Evolutionary conservation across 164 flowering plant genomes (phyloP).

Genomic region (Annona cherimola): DNA sequence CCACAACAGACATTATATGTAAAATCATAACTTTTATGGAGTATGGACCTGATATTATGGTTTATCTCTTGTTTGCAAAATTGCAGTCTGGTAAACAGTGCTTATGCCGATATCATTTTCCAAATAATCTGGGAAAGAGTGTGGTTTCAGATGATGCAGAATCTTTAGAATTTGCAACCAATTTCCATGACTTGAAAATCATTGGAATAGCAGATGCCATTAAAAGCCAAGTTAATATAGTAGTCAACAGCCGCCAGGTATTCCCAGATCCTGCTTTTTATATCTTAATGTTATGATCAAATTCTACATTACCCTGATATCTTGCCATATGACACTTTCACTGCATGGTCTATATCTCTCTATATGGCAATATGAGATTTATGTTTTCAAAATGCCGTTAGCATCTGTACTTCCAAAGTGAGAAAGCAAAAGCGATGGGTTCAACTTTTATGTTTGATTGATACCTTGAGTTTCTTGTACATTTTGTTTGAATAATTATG

Average conservation of each 20-base stretch:
- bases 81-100: constrained; percentile 88
- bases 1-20: not conserved
- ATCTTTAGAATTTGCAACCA: constrained; percentile 30
- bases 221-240: constrained; percentile 68
- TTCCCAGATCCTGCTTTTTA: not conserved
- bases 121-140: constrained; percentile 35
- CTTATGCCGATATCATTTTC: constrained; percentile 66
- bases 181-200: constrained; percentile 39
- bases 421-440: too few relatives aligned
- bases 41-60: not conserved
- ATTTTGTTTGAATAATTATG: too few relatives aligned
- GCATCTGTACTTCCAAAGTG: too few relatives aligned
- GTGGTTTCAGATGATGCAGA: constrained; percentile 18
- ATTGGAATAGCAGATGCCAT: constrained; percentile 77
- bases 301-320: too few relatives aligned
- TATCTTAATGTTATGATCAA: too few relatives aligned
- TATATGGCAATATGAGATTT: too few relatives aligned
- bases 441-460: too few relatives aligned
- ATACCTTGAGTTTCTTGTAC: too few relatives aligned
- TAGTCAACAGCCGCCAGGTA: constrained; percentile 68
- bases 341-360: too few relatives aligned
- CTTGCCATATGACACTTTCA: too few relatives aligned
- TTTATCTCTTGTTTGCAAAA: constrained; percentile 2
- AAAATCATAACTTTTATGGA: not conserved
- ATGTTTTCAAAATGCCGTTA: too few relatives aligned